phyloP scores from a whole-genome alignment of 2,329 filamentous ascomycete genomes.

The Didymellaceae sp. region DNA sequence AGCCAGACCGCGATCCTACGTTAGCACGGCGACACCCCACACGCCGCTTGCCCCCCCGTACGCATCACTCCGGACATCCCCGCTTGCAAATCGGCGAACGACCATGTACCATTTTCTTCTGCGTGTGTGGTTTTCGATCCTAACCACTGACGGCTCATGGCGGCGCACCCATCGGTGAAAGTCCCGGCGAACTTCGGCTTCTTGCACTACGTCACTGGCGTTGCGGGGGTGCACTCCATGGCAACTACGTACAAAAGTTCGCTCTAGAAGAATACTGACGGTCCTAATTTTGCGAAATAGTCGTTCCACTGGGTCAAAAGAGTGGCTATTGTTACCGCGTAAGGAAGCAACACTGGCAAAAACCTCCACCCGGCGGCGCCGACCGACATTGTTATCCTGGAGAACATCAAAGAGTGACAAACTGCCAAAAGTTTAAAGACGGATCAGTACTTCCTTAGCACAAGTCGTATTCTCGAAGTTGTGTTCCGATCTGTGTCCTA shows the following conservation, averaged over 20 bases:
- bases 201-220: slow-evolving; percentile 27
- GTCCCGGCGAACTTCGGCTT: slow-evolving; percentile 33
- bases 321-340: not conserved
- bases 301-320: not conserved
- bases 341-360: not conserved
- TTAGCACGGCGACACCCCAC: slow-evolving; percentile 7
- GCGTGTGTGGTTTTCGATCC: not conserved
- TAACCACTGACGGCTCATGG: slow-evolving; percentile 15
- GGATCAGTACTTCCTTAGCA: slow-evolving; percentile 1
- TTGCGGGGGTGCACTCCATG: slow-evolving; percentile 27
- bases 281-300: not conserved
- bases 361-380: not conserved
- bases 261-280: slow-evolving; percentile 10
- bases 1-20: slow-evolving; percentile 10
- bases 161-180: slow-evolving; percentile 21
- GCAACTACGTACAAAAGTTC: slow-evolving; percentile 5
- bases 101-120: not conserved
- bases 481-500: no score
- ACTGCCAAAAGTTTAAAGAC: no score
- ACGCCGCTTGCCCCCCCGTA: slow-evolving; percentile 12
- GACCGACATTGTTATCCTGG: slow-evolving; percentile 1
- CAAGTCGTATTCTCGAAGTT: not conserved
- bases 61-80: slow-evolving; percentile 7
- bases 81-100: slow-evolving; percentile 11
- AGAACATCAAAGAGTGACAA: slow-evolving; percentile 7